Percentiles rank a stretch among this genome's conserved stretches.
phyloP scores from a whole-genome alignment of 768 basidiomycete genomes.

The Austroboletus festivus region DNA sequence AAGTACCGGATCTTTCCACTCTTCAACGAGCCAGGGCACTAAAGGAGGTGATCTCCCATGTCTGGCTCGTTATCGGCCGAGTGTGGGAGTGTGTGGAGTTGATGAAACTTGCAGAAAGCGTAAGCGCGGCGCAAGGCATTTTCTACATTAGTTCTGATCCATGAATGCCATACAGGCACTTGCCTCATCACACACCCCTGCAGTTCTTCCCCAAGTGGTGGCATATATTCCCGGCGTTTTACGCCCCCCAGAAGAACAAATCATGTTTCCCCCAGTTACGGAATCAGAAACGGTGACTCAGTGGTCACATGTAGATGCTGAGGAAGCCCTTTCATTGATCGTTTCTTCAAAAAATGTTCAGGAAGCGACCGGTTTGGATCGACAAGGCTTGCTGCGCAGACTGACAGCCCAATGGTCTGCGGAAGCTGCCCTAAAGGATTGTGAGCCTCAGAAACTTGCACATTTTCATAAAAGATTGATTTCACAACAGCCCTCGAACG shows the following conservation, averaged over 20 bases:
- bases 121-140: slow-evolving; percentile 31
- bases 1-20: slow-evolving; percentile 36
- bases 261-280: slow-evolving; percentile 37
- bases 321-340: slow-evolving; percentile 55
- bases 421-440: slow-evolving; percentile 68
- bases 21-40: slow-evolving; percentile 50
- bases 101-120: slow-evolving; percentile 52
- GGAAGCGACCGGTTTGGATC: slow-evolving; percentile 62
- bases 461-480: slow-evolving; percentile 8
- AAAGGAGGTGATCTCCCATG: slow-evolving; percentile 57
- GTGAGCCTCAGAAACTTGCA: slow-evolving; percentile 44
- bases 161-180: slow-evolving; percentile 40
- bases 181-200: slow-evolving; percentile 37
- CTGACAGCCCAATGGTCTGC: slow-evolving; percentile 68
- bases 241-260: slow-evolving; percentile 42
- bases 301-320: slow-evolving; percentile 46
- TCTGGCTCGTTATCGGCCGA: slow-evolving; percentile 68
- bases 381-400: slow-evolving; percentile 49
- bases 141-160: slow-evolving; percentile 17
- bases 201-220: slow-evolving; percentile 36
- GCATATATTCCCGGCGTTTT: slow-evolving; percentile 39
- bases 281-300: slow-evolving; percentile 19
- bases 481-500: slow-evolving; percentile 50
- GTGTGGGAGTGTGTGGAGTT: slow-evolving; percentile 67
- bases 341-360: slow-evolving; percentile 53